Evolutionary conservation across 2,329 filamentous ascomycete species (phyloP), one percentile per base, ranked within the genome.

Genomic region (Reticulascus tulasneorum): DNA sequence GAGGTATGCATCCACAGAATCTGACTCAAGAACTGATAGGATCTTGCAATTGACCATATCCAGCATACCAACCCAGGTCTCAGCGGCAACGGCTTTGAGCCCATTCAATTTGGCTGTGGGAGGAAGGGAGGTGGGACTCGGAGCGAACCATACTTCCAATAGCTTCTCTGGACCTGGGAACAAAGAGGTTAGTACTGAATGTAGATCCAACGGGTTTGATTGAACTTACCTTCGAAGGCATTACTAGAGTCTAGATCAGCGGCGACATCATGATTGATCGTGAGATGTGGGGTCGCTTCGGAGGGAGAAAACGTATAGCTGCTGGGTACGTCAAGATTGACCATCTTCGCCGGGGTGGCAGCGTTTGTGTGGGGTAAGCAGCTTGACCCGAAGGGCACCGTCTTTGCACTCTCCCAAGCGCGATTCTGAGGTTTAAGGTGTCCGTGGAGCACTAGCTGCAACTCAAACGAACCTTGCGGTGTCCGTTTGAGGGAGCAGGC

Each of bases 21-120:
- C 89, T 17, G 91, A 95, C 58, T 91, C 83, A 46, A 98, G 79
- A 45, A 95, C 84, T 5, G 93, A 98, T 37, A 98, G 74, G 37
- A 98, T 89, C 69, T 98, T 93, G 81, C 93, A 98, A 62, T 96
- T 94, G 66, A 98, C 93, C 56, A 96, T 76, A 59, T 98, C 93
- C 41, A 98, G 78, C 93, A 98, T 96, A 40, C 82, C 82, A 62
- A 94, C 94, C 93, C 93, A 98, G 33, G 79, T 82, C 34, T 94
- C 86, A 39, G 81, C 74, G 13, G 84, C 71, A 22, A 98, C 89
- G 7, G 82, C 79, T 71, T 97, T 97, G 57, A 98, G 69, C 18
- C 93, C 93, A 58, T 79, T 71, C 13, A 83, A 79, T 46, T 80
- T 77, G 37, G 82, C 82, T 35, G 80, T 76, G 5, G 79, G 67